phyloP scores from a whole-genome alignment of 140 eudicot species.

The Erigeron philadelphicus region DNA sequence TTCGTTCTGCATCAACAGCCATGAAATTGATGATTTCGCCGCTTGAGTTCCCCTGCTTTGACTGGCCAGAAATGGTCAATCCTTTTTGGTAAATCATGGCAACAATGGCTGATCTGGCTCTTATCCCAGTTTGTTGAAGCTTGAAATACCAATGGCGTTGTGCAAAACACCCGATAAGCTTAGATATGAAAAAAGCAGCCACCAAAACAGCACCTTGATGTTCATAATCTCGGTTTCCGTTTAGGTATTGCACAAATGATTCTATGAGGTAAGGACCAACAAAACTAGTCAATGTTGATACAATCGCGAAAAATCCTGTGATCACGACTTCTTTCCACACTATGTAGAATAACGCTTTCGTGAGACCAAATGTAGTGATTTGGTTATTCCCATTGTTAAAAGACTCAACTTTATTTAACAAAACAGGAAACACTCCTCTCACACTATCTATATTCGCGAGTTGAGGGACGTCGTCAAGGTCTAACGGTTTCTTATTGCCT shows the following conservation, averaged over 20 bases:
- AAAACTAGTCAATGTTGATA: slow-evolving; percentile 43
- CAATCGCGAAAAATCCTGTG: slow-evolving; percentile 45
- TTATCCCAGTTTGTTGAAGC: slow-evolving; percentile 57
- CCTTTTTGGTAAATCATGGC: slow-evolving; percentile 75
- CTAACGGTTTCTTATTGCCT: slow-evolving; percentile 59
- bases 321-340: slow-evolving; percentile 52
- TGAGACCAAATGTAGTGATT: slow-evolving; percentile 53
- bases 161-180: slow-evolving; percentile 40
- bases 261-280: slow-evolving; percentile 81
- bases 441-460: slow-evolving; percentile 50
- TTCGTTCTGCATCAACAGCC: slow-evolving; percentile 83
- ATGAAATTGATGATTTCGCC: slow-evolving; percentile 85
- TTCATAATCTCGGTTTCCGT: slow-evolving; percentile 38
- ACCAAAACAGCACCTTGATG: slow-evolving; percentile 65
- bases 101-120: slow-evolving; percentile 59
- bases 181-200: slow-evolving; percentile 49
- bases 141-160: slow-evolving; percentile 44
- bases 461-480: slow-evolving; percentile 77
- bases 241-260: slow-evolving; percentile 59
- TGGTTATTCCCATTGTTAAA: slow-evolving; percentile 26
- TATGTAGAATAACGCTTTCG: slow-evolving; percentile 51
- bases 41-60: slow-evolving; percentile 63
- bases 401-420: slow-evolving; percentile 47
- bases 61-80: slow-evolving; percentile 56
- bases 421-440: slow-evolving; percentile 43